Evolutionary conservation across 108 stramenopile genomes (phyloP), one percentile per base, ranked within the genome.

Genomic region (Skeletonema tropicum): DNA sequence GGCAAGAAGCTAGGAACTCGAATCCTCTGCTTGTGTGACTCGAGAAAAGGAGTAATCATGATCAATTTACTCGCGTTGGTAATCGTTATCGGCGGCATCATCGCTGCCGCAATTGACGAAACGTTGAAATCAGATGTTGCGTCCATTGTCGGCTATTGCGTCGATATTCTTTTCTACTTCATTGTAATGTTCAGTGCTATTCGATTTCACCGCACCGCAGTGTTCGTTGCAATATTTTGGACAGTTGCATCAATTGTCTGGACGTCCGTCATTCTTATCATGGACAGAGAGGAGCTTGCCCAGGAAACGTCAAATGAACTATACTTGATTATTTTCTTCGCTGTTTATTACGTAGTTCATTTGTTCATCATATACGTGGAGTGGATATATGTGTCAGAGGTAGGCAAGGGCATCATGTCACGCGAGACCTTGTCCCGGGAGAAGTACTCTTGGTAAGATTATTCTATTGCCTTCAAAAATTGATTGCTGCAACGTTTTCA

Each of bases 21-120:
- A 45, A 61, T 72, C 60, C 61, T 72, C 60, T 72, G 71, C 60
- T 72, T 61, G 25, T 72, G 71, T 14, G 71, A 72, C 38, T 31
- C 29, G 17, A 61, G 71, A 1, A 72, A 72, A 46, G 71, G 41
- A 9, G n/a, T 15, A 1, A 72, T 72, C 0, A 6, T 72, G 38
- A 17, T 72, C 61, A 29, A 25, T 31, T 2, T 61, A 15, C 0
- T 45, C 48, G 60, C 61, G 2, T 10, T 72, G 71, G 2, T 26
- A 30, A 3, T 62, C 14, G 21, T 12, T 30, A 33, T 63, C 45
- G 23, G n/a, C 15, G 39, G 9, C 39, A 9, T 72, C 41, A 45
- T 72, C 71, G 14, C 6, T 12, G 23, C 9, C 10, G 41, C 60
- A 46, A 3, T 72, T 12, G 15, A 31, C 12, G n/a, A 10, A 2